phyloP scores from a whole-genome alignment of 305 asterid genomes.

The Solanum hybrid region DNA sequence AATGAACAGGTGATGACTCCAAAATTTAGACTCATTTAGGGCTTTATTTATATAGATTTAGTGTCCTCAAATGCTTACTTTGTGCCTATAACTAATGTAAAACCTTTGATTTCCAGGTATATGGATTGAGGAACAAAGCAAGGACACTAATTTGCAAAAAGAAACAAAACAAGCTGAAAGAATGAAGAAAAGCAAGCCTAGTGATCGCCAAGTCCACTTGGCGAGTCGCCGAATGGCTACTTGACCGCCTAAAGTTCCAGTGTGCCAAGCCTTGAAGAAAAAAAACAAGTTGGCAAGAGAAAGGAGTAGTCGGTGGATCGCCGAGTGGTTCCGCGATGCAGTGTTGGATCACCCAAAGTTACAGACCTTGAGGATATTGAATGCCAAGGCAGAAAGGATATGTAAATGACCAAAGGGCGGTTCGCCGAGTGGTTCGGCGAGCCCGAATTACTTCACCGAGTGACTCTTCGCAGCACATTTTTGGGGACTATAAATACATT shows the following conservation, averaged over 20 bases:
- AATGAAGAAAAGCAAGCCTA: not conserved
- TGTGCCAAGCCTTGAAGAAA: not conserved
- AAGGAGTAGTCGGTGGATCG: not conserved
- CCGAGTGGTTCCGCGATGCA: not conserved
- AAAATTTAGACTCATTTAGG: not conserved
- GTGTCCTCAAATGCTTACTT: not conserved
- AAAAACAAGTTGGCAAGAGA: not conserved
- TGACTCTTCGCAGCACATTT: not conserved
- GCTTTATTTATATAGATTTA: no score
- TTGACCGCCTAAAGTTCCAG: not conserved
- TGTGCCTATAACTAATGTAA: not conserved
- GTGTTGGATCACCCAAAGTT: not conserved
- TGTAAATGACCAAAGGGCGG: not conserved
- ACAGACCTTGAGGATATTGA: not conserved
- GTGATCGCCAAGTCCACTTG: not conserved
- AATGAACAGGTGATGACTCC: not conserved
- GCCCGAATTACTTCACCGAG: not conserved
- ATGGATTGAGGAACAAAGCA: not conserved
- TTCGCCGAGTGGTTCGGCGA: not conserved
- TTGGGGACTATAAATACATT: no score
- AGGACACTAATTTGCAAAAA: not conserved
- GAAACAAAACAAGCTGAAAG: not conserved
- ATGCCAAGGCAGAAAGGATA: not conserved
- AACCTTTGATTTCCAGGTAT: not conserved
- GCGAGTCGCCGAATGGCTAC: not conserved